Evolutionary conservation across 768 basidiomycete genomes (phyloP).

Genomic region (Hygrocybe coccinea): DNA sequence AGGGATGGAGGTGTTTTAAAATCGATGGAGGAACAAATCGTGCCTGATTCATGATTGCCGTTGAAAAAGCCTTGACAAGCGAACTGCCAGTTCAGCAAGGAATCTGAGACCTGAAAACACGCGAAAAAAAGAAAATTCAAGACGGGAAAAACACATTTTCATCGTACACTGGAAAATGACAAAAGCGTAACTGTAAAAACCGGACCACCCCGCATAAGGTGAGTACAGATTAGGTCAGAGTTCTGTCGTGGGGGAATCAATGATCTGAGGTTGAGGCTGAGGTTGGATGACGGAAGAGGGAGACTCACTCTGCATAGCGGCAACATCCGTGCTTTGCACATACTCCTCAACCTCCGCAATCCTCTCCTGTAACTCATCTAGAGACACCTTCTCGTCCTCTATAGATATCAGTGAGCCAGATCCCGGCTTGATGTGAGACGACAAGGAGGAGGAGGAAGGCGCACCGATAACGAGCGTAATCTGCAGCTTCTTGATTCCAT

Average conservation of each 20-base stretch:
- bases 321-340: constrained; percentile 86
- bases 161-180: too few relatives aligned
- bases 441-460: too few relatives aligned
- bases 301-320: constrained; percentile 88
- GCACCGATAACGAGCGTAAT: constrained; percentile 55
- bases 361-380: constrained; percentile 91
- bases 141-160: too few relatives aligned
- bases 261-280: neutral
- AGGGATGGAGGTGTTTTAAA: too few relatives aligned
- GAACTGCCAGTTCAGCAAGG: too few relatives aligned
- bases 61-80: too few relatives aligned
- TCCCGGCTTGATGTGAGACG: too few relatives aligned
- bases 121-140: too few relatives aligned
- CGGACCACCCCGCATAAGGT: neutral
- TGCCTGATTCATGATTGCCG: too few relatives aligned
- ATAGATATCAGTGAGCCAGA: too few relatives aligned
- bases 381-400: constrained; percentile 95
- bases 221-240: constrained; percentile 8
- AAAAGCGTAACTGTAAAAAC: neutral
- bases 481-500: constrained; percentile 88
- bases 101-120: too few relatives aligned
- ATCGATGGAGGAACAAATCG: too few relatives aligned
- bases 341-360: constrained; percentile 80
- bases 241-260: constrained; percentile 7
- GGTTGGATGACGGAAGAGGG: neutral